These are phyloP conservation scores for Gossypium raimondii DNA, from an alignment of 345 rosid genomes.

Conservation along the genomic window DNA sequence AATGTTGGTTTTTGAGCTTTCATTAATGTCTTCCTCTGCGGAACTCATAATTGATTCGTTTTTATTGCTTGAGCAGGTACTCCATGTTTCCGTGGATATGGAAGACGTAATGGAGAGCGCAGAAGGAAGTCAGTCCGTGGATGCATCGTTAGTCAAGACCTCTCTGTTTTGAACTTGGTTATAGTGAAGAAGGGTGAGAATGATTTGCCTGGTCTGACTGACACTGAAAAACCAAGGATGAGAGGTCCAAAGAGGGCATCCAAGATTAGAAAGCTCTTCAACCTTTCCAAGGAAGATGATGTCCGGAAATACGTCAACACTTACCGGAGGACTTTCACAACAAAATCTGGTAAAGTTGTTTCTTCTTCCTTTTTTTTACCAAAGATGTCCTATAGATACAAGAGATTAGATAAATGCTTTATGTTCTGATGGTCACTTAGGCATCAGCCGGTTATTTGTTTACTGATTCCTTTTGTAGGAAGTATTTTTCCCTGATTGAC, in stretches of 20 bases:
- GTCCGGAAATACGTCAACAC: slow-evolving; percentile 77
- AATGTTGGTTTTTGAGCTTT: neutral
- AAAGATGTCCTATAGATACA: neutral
- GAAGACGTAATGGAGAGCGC: slow-evolving; percentile 70
- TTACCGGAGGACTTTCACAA: slow-evolving; percentile 69
- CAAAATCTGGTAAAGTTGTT: slow-evolving; percentile 42
- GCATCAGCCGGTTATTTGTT: neutral
- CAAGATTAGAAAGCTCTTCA: no score
- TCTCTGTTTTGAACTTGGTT: slow-evolving; percentile 25
- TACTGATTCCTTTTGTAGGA: no score
- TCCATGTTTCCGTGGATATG: slow-evolving; percentile 77
- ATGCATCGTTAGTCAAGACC: slow-evolving; percentile 75
- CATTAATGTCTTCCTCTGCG: neutral
- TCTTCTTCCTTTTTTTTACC: no score
- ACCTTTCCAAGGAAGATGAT: slow-evolving; percentile 37
- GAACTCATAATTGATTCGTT: neutral
- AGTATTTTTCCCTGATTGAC: neutral
- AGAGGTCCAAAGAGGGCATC: slow-evolving; percentile 30
- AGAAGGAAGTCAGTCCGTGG: slow-evolving; percentile 86
- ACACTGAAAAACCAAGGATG: slow-evolving; percentile 75
- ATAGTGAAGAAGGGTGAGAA: slow-evolving; percentile 1
- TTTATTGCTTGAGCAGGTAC: slow-evolving; percentile 38
- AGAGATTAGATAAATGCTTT: no score
- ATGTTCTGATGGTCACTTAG: neutral
- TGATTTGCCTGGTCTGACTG: slow-evolving; percentile 71